These are phyloP conservation scores for Penicillium sclerotiorum DNA, from an alignment of 2,329 filamentous ascomycete species.

Conservation along the genomic window DNA sequence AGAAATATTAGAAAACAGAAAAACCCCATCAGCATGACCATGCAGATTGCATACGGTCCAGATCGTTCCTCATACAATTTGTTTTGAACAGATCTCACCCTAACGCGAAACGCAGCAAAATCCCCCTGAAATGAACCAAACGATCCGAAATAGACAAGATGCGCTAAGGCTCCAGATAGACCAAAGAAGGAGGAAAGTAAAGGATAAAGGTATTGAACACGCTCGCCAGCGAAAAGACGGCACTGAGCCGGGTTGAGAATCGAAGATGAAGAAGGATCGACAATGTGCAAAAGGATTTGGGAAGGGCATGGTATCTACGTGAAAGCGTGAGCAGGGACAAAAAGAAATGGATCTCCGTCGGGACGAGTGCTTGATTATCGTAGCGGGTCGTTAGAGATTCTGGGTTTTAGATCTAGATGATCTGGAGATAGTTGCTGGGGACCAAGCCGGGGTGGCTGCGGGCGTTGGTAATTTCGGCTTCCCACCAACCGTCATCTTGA, in stretches of 20 bases:
- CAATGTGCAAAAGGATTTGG: conserved; percentile 22
- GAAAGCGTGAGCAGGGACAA: conserved; percentile 3
- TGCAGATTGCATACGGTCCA: conserved; percentile 4
- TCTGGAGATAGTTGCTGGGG: conserved; percentile 68
- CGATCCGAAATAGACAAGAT: conserved; percentile 6
- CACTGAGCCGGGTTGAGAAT: conserved; percentile 11
- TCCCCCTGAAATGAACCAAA: conserved; percentile 1
- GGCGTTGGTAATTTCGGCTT: conserved; percentile 78
- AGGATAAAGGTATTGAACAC: conserved; percentile 10
- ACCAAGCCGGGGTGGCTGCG: conserved; percentile 59
- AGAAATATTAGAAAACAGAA: not conserved
- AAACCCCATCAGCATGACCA: conserved; percentile 9
- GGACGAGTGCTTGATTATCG: conserved; percentile 22
- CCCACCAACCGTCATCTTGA: conserved; percentile 99
- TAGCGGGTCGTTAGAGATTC: conserved; percentile 29
- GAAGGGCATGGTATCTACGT: conserved; percentile 20
- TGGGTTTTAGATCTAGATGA: conserved; percentile 46
- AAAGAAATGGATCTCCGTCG: conserved; percentile 15
- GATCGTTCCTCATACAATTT: conserved; percentile 24
- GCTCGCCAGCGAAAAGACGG: conserved; percentile 11
- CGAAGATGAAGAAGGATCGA: conserved; percentile 16
- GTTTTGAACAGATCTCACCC: conserved; percentile 12
- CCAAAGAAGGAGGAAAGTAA: conserved; percentile 4
- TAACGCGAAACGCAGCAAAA: not conserved
- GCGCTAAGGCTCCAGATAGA: conserved; percentile 17